Evolutionary conservation across 176 grass and related monocot species (phyloP).

Genomic region (Aegilops tauschii): DNA sequence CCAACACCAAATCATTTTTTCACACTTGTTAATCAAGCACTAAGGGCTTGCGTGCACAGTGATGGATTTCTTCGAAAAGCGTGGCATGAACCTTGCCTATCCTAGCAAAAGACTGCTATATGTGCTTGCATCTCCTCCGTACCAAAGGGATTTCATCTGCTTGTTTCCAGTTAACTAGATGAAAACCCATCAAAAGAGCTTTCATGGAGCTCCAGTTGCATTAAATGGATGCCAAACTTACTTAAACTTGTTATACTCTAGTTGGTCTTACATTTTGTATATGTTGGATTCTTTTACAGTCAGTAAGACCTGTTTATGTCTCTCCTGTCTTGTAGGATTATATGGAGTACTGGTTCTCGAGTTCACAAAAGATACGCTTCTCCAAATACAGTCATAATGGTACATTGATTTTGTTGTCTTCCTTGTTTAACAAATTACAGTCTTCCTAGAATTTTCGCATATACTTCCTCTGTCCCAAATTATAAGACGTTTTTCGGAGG

Average conservation of each 20-base stretch:
- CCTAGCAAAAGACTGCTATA: not conserved
- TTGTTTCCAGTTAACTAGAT: not conserved
- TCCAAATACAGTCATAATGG: conserved; percentile 82
- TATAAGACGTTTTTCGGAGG: too few species aligned
- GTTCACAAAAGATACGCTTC: conserved; percentile 84
- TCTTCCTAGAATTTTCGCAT: not conserved
- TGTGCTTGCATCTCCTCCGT: not conserved
- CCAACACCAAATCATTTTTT: not conserved
- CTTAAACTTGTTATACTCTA: not conserved
- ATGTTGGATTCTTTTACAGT: not conserved
- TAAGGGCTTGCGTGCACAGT: not conserved
- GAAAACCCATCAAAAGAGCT: not conserved
- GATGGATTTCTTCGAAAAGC: not conserved
- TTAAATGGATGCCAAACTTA: not conserved
- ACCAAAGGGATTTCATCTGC: not conserved
- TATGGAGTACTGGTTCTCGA: conserved; percentile 84
- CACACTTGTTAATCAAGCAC: not conserved
- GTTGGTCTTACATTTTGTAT: conserved; percentile 10
- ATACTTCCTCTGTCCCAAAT: not conserved
- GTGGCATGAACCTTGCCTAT: not conserved
- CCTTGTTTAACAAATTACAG: not conserved
- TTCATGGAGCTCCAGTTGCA: not conserved
- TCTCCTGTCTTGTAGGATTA: conserved; percentile 60
- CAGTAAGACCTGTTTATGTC: conserved; percentile 1
- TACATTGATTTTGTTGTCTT: conserved; percentile 30